phyloP scores from a whole-genome alignment of 2,329 filamentous ascomycete genomes.

The Xenosphaeropsis pyriputrescens region DNA sequence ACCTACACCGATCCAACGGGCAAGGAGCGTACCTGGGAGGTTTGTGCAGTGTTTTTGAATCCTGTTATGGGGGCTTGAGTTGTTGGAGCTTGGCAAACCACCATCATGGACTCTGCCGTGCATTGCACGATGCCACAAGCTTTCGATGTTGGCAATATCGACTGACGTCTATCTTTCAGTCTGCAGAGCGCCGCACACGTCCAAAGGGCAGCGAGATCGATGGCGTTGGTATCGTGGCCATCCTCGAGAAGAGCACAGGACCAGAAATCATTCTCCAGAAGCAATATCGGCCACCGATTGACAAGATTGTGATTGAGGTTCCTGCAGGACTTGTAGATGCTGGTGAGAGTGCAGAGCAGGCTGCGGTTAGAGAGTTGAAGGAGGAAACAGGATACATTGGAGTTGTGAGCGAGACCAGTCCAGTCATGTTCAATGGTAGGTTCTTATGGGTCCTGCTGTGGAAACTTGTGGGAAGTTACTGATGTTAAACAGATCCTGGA shows the following conservation, averaged over 20 bases:
- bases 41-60: too few relatives aligned
- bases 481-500: slow-evolving; percentile 30
- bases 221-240: slow-evolving; percentile 58
- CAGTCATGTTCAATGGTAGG: slow-evolving; percentile 48
- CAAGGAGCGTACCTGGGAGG: slow-evolving; percentile 48
- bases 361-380: slow-evolving; percentile 46
- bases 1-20: slow-evolving; percentile 50
- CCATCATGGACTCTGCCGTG: too few relatives aligned
- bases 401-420: slow-evolving; percentile 36
- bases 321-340: slow-evolving; percentile 50
- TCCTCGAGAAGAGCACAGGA: slow-evolving; percentile 35
- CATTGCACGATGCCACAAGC: too few relatives aligned
- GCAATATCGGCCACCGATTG: slow-evolving; percentile 49
- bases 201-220: slow-evolving; percentile 48
- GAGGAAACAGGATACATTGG: slow-evolving; percentile 56
- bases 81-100: too few relatives aligned
- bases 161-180: slow-evolving; percentile 13
- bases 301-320: slow-evolving; percentile 44
- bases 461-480: not conserved
- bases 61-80: too few relatives aligned
- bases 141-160: too few relatives aligned
- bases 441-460: not conserved
- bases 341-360: slow-evolving; percentile 44
- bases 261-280: slow-evolving; percentile 49
- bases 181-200: slow-evolving; percentile 54